Evolutionary conservation across 805 yeast genomes (phyloP), one percentile per base, ranked within the genome.

Genomic region (Pichia californica): DNA sequence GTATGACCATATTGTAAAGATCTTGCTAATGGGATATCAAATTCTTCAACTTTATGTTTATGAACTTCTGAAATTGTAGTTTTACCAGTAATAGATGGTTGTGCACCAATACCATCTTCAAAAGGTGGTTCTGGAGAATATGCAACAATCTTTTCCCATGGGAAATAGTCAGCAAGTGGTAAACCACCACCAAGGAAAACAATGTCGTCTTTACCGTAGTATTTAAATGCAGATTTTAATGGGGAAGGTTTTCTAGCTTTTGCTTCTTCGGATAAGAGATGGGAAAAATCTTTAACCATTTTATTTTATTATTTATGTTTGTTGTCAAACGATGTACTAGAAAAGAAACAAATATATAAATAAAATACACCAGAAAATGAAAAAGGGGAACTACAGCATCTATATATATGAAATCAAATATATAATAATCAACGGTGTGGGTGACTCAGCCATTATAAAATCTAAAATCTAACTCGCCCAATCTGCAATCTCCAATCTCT

Each of bases 161-260:
- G 98, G 75, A 91, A 91, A 66, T 86, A 84, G 50, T 84, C 91
- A 21, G 96, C 69, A 61, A 87, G 68, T 13, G 99, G 99, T 54
- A 91, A 75, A 7, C 99, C 99, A 55, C 98, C 99, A 43, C 97
- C 98, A 44, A 91, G 75, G 60, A 88, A 89, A 44, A 88, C 80
- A 58, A 93, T 71, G 41, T 81, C 77, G 28, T 95, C 96, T 50
- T 77, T 73, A 34, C 70, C 68, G 57, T 70, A 83, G 69, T 84
- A 83, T 59, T 79, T 79, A 71, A 91, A 87, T 15, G 95, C 94
- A 31, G 78, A 67, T 68, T 93, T 91, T 65, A 91, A 74, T 13
- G 87, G 82, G 11, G 96, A 88, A 29, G 83, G 77, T 39, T 73
- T 68, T 68, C 98, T 83, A 14, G 82, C 67, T 50, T 73, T 73